phyloP scores from a whole-genome alignment of 495 filamentous ascomycete genomes.

The Aspergillus sparsus region DNA sequence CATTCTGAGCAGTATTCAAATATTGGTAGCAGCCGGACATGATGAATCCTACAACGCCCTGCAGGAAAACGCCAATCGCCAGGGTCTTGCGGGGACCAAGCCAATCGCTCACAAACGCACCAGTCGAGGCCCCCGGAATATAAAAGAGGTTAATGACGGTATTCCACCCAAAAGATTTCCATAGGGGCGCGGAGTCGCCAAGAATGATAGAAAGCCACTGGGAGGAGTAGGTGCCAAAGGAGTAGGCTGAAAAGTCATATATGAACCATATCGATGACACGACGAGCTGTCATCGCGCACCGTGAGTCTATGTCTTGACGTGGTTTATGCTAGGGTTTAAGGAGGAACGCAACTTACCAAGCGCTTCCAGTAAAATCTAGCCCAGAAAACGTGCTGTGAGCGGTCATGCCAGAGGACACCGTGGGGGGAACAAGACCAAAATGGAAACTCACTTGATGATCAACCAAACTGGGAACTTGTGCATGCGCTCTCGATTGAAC shows the following conservation, averaged over 20 bases:
- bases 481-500: constrained; percentile 64
- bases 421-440: not conserved
- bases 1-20: constrained; percentile 60
- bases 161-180: constrained; percentile 81
- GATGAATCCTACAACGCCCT: constrained; percentile 80
- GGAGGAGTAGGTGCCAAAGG: constrained; percentile 76
- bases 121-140: constrained; percentile 75
- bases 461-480: constrained; percentile 49
- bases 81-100: constrained; percentile 75
- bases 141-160: constrained; percentile 84
- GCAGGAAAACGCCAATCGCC: constrained; percentile 62
- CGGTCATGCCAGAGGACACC: not conserved
- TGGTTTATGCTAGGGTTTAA: no score
- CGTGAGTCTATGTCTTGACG: no score
- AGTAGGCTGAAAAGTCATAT: constrained; percentile 83
- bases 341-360: constrained; percentile 29
- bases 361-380: constrained; percentile 54
- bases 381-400: not conserved
- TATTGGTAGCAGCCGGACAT: constrained; percentile 75
- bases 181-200: constrained; percentile 56
- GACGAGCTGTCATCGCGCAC: constrained; percentile 43
- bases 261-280: constrained; percentile 89
- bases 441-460: constrained; percentile 48
- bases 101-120: constrained; percentile 72
- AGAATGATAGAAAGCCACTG: constrained; percentile 69